Conservation (phyloP, 75 land plant species). For the Gnetum montanum region DNA sequence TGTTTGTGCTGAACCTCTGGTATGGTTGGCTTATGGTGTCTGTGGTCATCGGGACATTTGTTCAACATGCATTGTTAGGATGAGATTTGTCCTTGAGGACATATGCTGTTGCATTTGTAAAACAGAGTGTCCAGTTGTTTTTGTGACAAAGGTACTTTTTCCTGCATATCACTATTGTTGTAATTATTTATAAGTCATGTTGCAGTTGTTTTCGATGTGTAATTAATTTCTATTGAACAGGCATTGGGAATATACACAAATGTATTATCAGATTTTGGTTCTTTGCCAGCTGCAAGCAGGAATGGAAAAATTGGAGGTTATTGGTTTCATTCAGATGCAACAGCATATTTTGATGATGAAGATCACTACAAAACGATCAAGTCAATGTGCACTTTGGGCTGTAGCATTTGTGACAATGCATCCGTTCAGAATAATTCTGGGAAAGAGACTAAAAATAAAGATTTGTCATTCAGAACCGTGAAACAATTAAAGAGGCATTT, state of each 20-base stretch:
- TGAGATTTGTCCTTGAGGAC: constrained; percentile 84
- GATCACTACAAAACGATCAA: constrained; percentile 82
- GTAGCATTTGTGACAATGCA: constrained; percentile 26
- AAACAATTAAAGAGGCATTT: constrained; percentile 78
- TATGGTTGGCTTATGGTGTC: constrained; percentile 89
- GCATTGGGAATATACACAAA: constrained; percentile 88
- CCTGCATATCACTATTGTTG: neutral
- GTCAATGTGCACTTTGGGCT: constrained; percentile 88
- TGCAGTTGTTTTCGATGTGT: too few species aligned
- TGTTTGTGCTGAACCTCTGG: constrained; percentile 86
- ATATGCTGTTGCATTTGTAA: constrained; percentile 91
- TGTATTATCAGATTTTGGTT: constrained; percentile 50
- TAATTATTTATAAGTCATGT: neutral
- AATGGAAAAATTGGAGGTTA: constrained; percentile 42
- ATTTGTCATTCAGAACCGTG: constrained; percentile 47
- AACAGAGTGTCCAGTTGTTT: constrained; percentile 57
- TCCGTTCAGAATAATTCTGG: constrained; percentile 23
- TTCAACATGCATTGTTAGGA: constrained; percentile 78
- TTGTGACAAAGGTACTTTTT: constrained; percentile 68
- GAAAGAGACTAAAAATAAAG: constrained; percentile 39
- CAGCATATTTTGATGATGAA: constrained; percentile 81
- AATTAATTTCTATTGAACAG: constrained; percentile 35
- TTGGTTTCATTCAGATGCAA: constrained; percentile 62
- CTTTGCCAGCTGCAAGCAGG: constrained; percentile 29
- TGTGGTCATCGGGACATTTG: constrained; percentile 97